A percentile compares a stretch with the other conserved stretches of the same genome.
phyloP scores from a whole-genome alignment of 805 yeast genomes.

The Saturnispora halmiae region DNA sequence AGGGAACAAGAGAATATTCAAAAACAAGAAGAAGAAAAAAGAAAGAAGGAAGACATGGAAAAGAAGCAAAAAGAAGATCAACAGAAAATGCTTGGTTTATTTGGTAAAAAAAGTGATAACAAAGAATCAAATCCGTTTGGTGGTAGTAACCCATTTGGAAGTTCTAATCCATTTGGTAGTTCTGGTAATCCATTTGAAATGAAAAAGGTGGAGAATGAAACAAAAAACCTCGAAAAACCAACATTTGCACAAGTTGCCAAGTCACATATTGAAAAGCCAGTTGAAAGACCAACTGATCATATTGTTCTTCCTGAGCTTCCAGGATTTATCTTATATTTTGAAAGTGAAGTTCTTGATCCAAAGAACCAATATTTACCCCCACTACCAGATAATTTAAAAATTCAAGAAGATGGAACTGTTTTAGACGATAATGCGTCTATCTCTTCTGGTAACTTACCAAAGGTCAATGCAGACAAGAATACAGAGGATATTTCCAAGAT shows the following conservation, averaged over 20 bases:
- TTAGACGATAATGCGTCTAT: slow-evolving; percentile 11
- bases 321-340: slow-evolving; percentile 63
- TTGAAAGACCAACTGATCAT: neutral
- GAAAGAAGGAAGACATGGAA: slow-evolving; percentile 33
- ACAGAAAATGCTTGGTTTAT: slow-evolving; percentile 29
- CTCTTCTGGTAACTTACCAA: slow-evolving; percentile 16
- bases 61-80: slow-evolving; percentile 34
- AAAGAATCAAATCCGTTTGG: slow-evolving; percentile 15
- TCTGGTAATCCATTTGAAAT: slow-evolving; percentile 21
- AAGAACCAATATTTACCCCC: slow-evolving; percentile 35
- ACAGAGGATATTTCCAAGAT: slow-evolving; percentile 42
- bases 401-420: slow-evolving; percentile 12
- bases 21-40: slow-evolving; percentile 36
- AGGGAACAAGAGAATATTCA: slow-evolving; percentile 35
- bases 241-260: slow-evolving; percentile 8
- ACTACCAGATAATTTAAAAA: slow-evolving; percentile 34
- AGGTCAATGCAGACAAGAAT: slow-evolving; percentile 22
- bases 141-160: slow-evolving; percentile 28
- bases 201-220: slow-evolving; percentile 7
- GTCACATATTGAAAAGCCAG: neutral
- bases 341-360: slow-evolving; percentile 52
- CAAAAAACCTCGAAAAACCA: neutral
- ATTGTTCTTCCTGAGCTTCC: slow-evolving; percentile 43
- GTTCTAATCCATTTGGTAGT: slow-evolving; percentile 9
- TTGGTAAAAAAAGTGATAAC: slow-evolving; percentile 11